Conservation (phyloP, 495 filamentous ascomycete genomes). For the Xylona heveae region DNA sequence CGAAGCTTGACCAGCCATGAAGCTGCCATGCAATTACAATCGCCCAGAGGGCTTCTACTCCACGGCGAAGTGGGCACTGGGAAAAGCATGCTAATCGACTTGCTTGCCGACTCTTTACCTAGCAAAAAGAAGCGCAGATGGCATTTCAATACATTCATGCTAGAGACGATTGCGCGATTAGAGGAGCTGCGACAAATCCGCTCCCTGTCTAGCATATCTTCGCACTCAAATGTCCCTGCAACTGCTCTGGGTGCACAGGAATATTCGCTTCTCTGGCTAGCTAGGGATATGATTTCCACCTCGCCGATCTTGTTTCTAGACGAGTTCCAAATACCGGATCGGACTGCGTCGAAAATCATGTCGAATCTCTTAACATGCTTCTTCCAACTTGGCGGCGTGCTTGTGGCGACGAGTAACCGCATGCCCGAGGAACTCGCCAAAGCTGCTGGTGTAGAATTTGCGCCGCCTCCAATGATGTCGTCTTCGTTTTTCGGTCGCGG, state of each 20-base stretch:
- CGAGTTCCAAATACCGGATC: slow-evolving; percentile 54
- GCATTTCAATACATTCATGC: slow-evolving; percentile 63
- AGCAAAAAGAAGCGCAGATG: slow-evolving; percentile 41
- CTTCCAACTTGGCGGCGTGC: slow-evolving; percentile 51
- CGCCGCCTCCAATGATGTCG: slow-evolving; percentile 20
- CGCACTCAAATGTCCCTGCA: too few relatives aligned
- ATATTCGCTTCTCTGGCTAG: slow-evolving; percentile 41
- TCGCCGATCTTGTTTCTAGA: slow-evolving; percentile 53
- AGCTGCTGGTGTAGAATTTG: slow-evolving; percentile 37
- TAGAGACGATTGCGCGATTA: slow-evolving; percentile 39
- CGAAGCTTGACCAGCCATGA: slow-evolving; percentile 37
- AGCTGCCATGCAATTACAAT: slow-evolving; percentile 35
- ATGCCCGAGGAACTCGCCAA: slow-evolving; percentile 55
- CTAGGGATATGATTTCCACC: slow-evolving; percentile 40
- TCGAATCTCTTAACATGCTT: slow-evolving; percentile 50
- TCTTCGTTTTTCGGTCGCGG: slow-evolving; percentile 26
- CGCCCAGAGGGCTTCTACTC: slow-evolving; percentile 41
- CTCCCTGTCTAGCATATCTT: slow-evolving; percentile 6
- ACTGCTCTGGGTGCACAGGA: slow-evolving; percentile 21
- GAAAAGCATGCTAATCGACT: slow-evolving; percentile 48
- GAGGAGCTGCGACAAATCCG: slow-evolving; percentile 30
- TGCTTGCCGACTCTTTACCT: slow-evolving; percentile 45
- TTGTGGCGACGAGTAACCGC: slow-evolving; percentile 50
- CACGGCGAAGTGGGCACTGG: slow-evolving; percentile 54
- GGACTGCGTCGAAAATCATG: slow-evolving; percentile 44